These are phyloP conservation scores for Lotmaria passim DNA, from an alignment of 208 protist genomes.

Conservation along the genomic window DNA sequence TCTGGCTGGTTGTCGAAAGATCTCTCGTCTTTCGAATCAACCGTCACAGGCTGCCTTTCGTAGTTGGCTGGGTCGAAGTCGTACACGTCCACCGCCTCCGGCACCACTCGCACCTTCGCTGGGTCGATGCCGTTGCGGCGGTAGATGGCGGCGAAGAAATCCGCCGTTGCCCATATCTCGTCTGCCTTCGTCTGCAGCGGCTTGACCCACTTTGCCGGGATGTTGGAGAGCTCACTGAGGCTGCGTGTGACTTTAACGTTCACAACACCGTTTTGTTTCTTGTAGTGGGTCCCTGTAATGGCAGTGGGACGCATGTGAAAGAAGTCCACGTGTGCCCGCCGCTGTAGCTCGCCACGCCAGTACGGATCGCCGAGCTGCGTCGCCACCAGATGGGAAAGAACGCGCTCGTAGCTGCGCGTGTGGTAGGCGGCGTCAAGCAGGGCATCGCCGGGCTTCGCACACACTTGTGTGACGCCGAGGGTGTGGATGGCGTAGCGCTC, in stretches of 20 bases:
- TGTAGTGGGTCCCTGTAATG: neutral
- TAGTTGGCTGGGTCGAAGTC: slow-evolving; percentile 47
- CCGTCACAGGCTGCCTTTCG: slow-evolving; percentile 5
- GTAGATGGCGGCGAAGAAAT: slow-evolving; percentile 58
- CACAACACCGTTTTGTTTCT: neutral
- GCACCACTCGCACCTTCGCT: slow-evolving; percentile 40
- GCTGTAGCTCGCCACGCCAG: neutral
- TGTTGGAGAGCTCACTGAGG: slow-evolving; percentile 57
- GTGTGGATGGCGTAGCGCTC: slow-evolving; percentile 41
- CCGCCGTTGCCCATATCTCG: slow-evolving; percentile 61
- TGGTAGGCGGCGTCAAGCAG: slow-evolving; percentile 25
- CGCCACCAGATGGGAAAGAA: neutral
- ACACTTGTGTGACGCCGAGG: neutral
- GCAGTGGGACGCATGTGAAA: slow-evolving; percentile 27
- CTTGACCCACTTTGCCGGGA: slow-evolving; percentile 26
- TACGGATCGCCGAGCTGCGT: neutral
- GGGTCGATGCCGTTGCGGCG: slow-evolving; percentile 27
- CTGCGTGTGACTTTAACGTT: slow-evolving; percentile 35
- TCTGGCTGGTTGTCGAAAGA: slow-evolving; percentile 33
- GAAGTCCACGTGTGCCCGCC: slow-evolving; percentile 20
- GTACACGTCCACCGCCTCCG: slow-evolving; percentile 61
- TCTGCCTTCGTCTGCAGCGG: slow-evolving; percentile 19
- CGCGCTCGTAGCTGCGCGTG: neutral
- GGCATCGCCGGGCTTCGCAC: slow-evolving; percentile 6
- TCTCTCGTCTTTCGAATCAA: neutral